phyloP scores from a whole-genome alignment of 2,329 filamentous ascomycete species.

The Neopestalotiopsis rosae region DNA sequence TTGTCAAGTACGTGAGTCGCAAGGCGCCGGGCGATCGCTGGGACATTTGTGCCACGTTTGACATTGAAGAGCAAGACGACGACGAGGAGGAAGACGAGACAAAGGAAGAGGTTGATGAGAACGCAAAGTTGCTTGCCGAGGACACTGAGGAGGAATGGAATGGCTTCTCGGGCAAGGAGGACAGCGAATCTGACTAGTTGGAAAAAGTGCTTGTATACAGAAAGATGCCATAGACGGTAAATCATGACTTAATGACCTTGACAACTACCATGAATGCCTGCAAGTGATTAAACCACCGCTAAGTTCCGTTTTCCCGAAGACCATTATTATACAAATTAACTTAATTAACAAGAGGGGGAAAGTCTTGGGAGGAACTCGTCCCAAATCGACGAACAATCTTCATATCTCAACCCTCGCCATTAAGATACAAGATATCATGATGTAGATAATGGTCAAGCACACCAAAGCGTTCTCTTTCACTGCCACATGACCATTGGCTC shows the following conservation, averaged over 20 bases:
- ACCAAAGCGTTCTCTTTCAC: too few species aligned
- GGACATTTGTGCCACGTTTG: conserved; percentile 84
- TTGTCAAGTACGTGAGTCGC: conserved; percentile 93
- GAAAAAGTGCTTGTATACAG: neutral
- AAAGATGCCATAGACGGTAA: neutral
- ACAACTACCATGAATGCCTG: neutral
- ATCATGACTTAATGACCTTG: neutral
- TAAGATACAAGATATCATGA: too few species aligned
- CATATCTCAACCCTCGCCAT: too few species aligned
- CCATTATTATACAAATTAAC: too few species aligned
- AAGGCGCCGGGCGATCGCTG: conserved; percentile 87
- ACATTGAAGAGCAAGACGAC: conserved; percentile 65
- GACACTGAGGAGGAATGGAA: conserved; percentile 63
- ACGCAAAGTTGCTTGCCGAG: conserved; percentile 40
- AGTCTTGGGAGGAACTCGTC: too few species aligned
- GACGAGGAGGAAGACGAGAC: conserved; percentile 38
- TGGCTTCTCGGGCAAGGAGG: conserved; percentile 54
- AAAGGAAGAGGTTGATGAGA: conserved; percentile 33
- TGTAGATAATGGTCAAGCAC: too few species aligned
- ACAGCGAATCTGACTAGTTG: conserved; percentile 18
- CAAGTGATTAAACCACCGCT: too few species aligned
- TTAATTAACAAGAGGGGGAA: too few species aligned
- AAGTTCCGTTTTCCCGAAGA: too few species aligned
- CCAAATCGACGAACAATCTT: too few species aligned
- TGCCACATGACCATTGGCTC: too few species aligned